phyloP scores from a whole-genome alignment of 192 early-diverging fungal species.

The Linnemannia schmuckeri region DNA sequence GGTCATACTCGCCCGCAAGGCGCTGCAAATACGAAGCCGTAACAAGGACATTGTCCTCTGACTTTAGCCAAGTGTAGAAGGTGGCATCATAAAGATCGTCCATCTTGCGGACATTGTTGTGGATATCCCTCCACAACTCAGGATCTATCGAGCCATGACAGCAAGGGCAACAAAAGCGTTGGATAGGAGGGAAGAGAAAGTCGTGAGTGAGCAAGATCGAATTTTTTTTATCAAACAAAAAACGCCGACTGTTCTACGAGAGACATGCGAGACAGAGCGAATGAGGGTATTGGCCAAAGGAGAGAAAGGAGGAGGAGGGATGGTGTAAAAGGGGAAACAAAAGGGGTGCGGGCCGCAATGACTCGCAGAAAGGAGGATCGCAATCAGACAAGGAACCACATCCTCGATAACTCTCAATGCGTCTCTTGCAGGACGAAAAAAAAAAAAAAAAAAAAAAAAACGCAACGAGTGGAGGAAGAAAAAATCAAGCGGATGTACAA shows the following conservation, averaged over 20 bases:
- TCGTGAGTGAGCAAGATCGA: neutral
- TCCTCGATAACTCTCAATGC: neutral
- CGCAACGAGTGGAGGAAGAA: no score
- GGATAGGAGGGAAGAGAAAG: neutral
- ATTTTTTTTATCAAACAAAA: neutral
- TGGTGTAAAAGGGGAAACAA: neutral
- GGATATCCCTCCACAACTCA: conserved; percentile 76
- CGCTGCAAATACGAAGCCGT: conserved; percentile 79
- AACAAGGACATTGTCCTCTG: conserved; percentile 80
- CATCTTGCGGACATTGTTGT: conserved; percentile 79
- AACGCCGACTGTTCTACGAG: conserved; percentile 2
- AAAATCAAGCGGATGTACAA: no score
- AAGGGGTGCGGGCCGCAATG: neutral
- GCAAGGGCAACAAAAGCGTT: conserved; percentile 1
- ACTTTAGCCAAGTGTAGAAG: conserved; percentile 81
- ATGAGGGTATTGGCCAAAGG: neutral
- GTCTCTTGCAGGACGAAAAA: neutral
- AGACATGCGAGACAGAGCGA: conserved; percentile 11
- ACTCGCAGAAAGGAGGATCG: neutral
- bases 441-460: no score
- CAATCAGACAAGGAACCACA: conserved; percentile 16
- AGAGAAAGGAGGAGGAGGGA: neutral
- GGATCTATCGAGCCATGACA: conserved; percentile 23
- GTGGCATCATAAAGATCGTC: conserved; percentile 82
- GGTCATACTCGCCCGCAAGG: conserved; percentile 80